These are phyloP conservation scores for Solanum dulcamara DNA, from an alignment of 257 asterid species.

Conservation along the genomic window DNA sequence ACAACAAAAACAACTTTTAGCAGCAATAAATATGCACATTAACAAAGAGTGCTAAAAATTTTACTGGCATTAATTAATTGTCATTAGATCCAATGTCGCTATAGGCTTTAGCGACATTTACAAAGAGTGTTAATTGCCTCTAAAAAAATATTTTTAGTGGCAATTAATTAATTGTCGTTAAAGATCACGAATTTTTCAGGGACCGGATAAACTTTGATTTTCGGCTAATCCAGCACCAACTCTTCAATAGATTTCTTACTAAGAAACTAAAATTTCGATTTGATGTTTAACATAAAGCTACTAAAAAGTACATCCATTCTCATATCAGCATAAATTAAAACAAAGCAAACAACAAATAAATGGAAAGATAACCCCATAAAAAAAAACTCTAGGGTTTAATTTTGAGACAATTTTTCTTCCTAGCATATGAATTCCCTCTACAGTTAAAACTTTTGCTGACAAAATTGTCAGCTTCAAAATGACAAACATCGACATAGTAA, in stretches of 20 bases:
- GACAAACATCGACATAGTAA: background rate
- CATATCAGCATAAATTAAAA: background rate
- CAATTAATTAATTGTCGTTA: too few species aligned
- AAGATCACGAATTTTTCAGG: too few species aligned
- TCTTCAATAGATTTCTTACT: background rate
- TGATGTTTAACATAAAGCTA: background rate
- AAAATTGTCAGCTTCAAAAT: background rate
- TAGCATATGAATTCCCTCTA: background rate
- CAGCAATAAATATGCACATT: too few species aligned
- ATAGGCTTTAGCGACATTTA: too few species aligned
- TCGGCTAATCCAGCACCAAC: background rate
- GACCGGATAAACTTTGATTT: background rate
- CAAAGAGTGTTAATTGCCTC: too few species aligned
- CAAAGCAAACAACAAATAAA: background rate
- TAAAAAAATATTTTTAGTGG: too few species aligned
- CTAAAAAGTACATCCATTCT: constrained; percentile 3
- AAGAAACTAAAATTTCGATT: background rate
- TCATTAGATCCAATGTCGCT: too few species aligned
- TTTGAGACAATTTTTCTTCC: constrained; percentile 6
- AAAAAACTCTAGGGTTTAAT: constrained; percentile 44
- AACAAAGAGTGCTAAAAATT: too few species aligned
- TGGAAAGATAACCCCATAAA: background rate
- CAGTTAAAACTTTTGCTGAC: background rate
- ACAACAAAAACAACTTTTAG: too few species aligned
- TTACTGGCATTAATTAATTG: too few species aligned